phyloP scores from a whole-genome alignment of 2,329 filamentous ascomycete genomes.

The Colletotrichum limetticola region DNA sequence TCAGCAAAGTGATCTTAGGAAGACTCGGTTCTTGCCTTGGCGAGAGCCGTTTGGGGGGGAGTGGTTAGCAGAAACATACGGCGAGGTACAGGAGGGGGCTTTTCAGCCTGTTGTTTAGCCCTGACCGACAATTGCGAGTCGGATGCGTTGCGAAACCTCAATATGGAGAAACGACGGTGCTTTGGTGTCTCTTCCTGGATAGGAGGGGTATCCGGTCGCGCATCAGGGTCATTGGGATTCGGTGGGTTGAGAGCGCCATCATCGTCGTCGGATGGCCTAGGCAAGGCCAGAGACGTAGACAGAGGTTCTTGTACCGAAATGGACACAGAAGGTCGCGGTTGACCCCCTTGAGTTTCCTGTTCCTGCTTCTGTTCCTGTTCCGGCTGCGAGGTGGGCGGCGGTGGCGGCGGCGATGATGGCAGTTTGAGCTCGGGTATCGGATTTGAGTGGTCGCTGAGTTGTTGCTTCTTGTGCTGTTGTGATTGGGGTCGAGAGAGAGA shows the following conservation, averaged over 20 bases:
- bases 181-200: conserved; percentile 66
- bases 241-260: conserved; percentile 19
- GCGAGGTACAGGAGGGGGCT: conserved; percentile 67
- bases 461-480: conserved; percentile 18
- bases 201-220: conserved; percentile 59
- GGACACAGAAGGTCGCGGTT: conserved; percentile 16
- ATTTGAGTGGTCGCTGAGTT: conserved; percentile 3
- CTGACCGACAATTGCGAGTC: conserved; percentile 86
- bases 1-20: conserved; percentile 17
- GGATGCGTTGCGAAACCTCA: conserved; percentile 91
- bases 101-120: conserved; percentile 74
- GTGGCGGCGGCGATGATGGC: background rate
- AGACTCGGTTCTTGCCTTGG: background rate
- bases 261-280: conserved; percentile 13
- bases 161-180: conserved; percentile 73
- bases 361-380: background rate
- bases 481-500: conserved; percentile 2
- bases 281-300: conserved; percentile 13
- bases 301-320: conserved; percentile 4
- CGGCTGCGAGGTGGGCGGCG: background rate
- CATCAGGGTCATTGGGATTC: conserved; percentile 37
- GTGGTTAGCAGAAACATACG: conserved; percentile 54
- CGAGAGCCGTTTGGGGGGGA: background rate
- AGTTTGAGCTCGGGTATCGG: background rate
- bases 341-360: background rate